Conservation (phyloP, 192 early-diverging fungal genomes). For the Coemansia javaensis region DNA sequence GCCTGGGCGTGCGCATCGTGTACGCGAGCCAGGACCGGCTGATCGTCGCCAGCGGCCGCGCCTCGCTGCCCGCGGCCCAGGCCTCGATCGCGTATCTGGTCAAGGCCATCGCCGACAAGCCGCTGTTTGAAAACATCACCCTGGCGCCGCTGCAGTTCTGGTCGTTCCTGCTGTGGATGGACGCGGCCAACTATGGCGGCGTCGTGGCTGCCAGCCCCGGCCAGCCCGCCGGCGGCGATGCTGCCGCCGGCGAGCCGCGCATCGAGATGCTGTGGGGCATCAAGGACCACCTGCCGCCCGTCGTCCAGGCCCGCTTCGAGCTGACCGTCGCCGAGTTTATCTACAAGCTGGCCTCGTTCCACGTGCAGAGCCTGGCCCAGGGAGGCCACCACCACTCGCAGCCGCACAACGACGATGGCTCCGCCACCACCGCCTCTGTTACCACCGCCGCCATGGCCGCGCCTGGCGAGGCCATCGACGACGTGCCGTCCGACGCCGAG, state of each 20-base stretch:
- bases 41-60: conserved; percentile 75
- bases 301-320: conserved; percentile 67
- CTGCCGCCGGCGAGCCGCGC: conserved; percentile 34
- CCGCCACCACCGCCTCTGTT: conserved; percentile 1
- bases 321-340: conserved; percentile 69
- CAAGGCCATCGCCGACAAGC: conserved; percentile 63
- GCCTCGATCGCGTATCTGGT: conserved; percentile 71
- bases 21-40: conserved; percentile 78
- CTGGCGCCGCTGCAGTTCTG: conserved; percentile 69
- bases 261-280: conserved; percentile 88
- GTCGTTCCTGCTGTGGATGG: conserved; percentile 88
- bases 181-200: conserved; percentile 77
- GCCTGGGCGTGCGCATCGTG: conserved; percentile 72
- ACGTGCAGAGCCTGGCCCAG: conserved; percentile 32
- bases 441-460: conserved; percentile 6
- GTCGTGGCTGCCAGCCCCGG: conserved; percentile 15
- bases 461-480: conserved; percentile 35
- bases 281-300: conserved; percentile 75
- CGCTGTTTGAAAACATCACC: conserved; percentile 70
- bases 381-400: conserved; percentile 21
- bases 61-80: conserved; percentile 63
- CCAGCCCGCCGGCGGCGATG: not conserved
- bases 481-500: conserved; percentile 13
- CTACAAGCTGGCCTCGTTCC: conserved; percentile 54
- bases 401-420: too few species aligned